These are phyloP conservation scores for Globisporangium yorkense DNA, from an alignment of 352 stramenopile genomes.

Conservation along the genomic window DNA sequence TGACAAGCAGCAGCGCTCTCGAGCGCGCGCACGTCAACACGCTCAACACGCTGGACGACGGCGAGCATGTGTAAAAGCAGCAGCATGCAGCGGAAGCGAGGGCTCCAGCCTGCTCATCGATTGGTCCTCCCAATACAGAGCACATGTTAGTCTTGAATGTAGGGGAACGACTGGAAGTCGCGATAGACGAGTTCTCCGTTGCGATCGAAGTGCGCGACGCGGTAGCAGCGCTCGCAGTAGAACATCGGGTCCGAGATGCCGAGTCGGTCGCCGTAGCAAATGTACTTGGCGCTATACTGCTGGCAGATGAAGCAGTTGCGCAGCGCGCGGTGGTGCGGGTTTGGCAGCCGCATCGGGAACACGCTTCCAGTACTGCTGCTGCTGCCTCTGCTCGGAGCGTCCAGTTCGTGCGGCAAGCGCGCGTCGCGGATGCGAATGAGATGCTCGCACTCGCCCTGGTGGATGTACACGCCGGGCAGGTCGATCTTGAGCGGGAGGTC, in stretches of 20 bases:
- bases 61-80: neutral
- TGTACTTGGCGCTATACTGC: conserved; percentile 71
- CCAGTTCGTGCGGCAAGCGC: conserved; percentile 45
- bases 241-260: conserved; percentile 68
- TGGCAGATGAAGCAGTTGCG: conserved; percentile 70
- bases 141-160: conserved; percentile 48
- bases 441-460: conserved; percentile 77
- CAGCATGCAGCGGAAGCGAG: neutral
- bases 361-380: conserved; percentile 8
- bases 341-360: conserved; percentile 65
- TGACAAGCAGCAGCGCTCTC: neutral
- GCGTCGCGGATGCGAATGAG: conserved; percentile 59
- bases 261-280: conserved; percentile 73
- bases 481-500: conserved; percentile 54
- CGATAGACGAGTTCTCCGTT: conserved; percentile 51
- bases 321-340: conserved; percentile 33
- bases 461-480: conserved; percentile 56
- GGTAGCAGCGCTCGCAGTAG: conserved; percentile 72
- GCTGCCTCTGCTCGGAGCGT: conserved; percentile 18
- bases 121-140: neutral
- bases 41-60: conserved; percentile 8
- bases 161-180: conserved; percentile 71
- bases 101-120: neutral
- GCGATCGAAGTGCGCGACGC: conserved; percentile 49
- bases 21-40: conserved; percentile 7